Evolutionary conservation across 495 filamentous ascomycete genomes (phyloP), one percentile per base, ranked within the genome.

Genomic region (Neurospora sp.): DNA sequence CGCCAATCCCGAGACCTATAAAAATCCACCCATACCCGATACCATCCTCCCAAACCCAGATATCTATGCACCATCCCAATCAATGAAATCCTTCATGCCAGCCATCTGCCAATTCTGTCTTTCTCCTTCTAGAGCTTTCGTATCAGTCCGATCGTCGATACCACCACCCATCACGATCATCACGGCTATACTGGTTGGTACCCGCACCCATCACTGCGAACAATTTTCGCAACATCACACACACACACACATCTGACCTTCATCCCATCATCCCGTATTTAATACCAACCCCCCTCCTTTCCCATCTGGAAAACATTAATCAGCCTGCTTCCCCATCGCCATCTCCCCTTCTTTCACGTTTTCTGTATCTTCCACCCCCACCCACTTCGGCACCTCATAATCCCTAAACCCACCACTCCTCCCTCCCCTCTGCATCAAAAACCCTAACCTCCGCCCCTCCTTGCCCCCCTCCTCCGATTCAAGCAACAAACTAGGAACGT

Each of bases 401-500:
- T 85, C 84, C 41, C 22, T 73, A 61, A 85, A 85, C 39, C 83
- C 82, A 5, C 82, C 84, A 40, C 72, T 72, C 69, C 75, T 73
- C 9, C 82, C 82, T 61, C 83, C 81, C 68, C 84, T 74, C 53
- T 82, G 70, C n/a, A 82, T 59, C 72, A 84, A 27, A 71, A 83
- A 85, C 27, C 73, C 74, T 69, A 82, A 85, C 38, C 77, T 77
- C 22, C 79, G 77, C 1, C 71, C 75, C 9, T 82, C 74, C 2
- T 74, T 31, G 0, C 53, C 53, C 27, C 0, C 27, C 27, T 27
- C 27, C 6, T 31, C 53, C 27, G 53, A 7, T 3, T 2, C 69
- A 48, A 81, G 40, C 72, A 88, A 72, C 31, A 83, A 82, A 31
- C 38, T 38, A 40, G 86, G 86, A 70, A 87, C 72, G 70, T 88